Evolutionary conservation across 192 early-diverging fungal genomes (phyloP).

Genomic region (Phlyctochytrium planicorne): DNA sequence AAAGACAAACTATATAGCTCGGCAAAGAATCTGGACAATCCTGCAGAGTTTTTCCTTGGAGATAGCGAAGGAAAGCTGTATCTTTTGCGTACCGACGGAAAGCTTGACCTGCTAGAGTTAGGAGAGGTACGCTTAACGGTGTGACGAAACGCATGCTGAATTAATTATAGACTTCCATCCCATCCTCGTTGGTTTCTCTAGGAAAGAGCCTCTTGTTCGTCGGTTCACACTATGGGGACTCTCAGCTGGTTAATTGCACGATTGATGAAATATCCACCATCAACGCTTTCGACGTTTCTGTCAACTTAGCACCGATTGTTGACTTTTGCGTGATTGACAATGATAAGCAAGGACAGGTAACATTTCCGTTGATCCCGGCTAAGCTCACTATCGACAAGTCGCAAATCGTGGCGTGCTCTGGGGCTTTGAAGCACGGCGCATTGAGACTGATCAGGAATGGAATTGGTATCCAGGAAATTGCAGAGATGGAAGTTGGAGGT

Average conservation of each 20-base stretch:
- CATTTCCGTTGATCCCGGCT: neutral
- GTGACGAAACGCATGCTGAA: no score
- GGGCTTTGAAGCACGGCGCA: conserved; percentile 66
- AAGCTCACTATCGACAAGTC: conserved; percentile 37
- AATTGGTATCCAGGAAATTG: conserved; percentile 75
- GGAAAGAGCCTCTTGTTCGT: conserved; percentile 70
- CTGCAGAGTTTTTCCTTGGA: no score
- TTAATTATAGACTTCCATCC: conserved; percentile 34
- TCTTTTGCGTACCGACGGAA: conserved; percentile 10
- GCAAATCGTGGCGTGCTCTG: conserved; percentile 87
- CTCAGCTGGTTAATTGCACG: conserved; percentile 67
- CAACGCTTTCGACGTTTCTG: conserved; percentile 55
- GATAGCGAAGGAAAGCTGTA: neutral
- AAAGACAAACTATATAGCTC: no score
- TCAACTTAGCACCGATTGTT: conserved; percentile 78
- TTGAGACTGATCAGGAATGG: conserved; percentile 86
- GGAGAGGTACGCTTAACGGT: no score
- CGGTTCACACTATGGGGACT: conserved; percentile 86
- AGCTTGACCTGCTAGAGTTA: no score
- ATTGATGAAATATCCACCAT: conserved; percentile 19
- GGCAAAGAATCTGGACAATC: no score
- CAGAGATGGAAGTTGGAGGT: conserved; percentile 59
- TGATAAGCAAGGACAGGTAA: conserved; percentile 62
- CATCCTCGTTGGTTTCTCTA: conserved; percentile 66
- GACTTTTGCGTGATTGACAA: conserved; percentile 86